Percentiles rank a stretch among this genome's conserved stretches.
Conservation (phyloP, 2,329 filamentous ascomycete genomes). For the Epichloe typhina region DNA sequence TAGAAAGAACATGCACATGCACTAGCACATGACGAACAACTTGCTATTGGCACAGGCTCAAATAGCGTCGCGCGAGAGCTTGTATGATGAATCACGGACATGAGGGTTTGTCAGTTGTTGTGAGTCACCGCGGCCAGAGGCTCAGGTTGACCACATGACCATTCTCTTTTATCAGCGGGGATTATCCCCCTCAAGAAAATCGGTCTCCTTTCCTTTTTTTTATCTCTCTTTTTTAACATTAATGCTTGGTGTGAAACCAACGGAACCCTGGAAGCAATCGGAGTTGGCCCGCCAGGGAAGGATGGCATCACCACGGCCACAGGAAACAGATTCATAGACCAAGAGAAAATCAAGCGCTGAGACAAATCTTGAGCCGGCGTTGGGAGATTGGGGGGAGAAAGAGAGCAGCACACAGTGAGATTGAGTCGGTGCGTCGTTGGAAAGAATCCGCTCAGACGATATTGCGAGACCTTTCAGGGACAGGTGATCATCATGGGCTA, state of each 20-base stretch:
- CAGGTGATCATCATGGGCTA: background rate
- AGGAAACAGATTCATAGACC: background rate
- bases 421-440: background rate
- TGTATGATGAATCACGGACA: background rate
- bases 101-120: background rate
- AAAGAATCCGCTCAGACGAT: background rate
- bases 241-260: too few relatives aligned
- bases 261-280: background rate
- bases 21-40: background rate
- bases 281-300: background rate
- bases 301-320: background rate
- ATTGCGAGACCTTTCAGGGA: too few relatives aligned
- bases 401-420: too few relatives aligned
- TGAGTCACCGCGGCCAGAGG: background rate
- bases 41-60: background rate
- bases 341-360: slow-evolving; percentile 10
- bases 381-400: background rate
- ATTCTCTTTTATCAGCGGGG: too few relatives aligned
- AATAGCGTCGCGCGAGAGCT: background rate
- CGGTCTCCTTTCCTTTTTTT: background rate
- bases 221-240: background rate
- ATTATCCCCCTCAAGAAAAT: background rate
- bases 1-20: background rate
- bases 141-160: background rate
- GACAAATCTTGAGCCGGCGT: slow-evolving; percentile 7